Conservation (phyloP, 164 flowering plant genomes). For the Dillenia turbinata region DNA sequence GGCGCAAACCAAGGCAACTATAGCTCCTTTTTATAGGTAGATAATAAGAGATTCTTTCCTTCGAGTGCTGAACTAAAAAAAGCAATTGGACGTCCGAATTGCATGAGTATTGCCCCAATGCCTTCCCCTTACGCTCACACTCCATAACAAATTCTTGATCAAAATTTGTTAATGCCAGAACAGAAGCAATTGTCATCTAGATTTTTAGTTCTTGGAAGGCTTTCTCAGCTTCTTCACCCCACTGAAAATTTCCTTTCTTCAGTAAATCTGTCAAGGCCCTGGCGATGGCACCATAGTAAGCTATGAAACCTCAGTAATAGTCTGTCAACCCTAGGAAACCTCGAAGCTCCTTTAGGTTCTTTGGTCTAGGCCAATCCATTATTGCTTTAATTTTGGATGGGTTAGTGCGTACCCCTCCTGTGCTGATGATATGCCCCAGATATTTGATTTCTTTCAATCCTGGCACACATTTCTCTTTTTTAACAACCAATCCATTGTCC, state of each 20-base stretch:
- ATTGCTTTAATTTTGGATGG: background rate
- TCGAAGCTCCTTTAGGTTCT: background rate
- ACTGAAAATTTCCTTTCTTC: background rate
- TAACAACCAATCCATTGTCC: background rate
- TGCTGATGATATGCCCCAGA: background rate
- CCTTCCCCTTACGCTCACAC: too few relatives aligned
- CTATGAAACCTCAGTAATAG: background rate
- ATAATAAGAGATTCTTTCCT: background rate
- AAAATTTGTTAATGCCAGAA: too few relatives aligned
- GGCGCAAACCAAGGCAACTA: background rate
- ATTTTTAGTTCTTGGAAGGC: background rate
- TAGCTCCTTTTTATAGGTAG: slow-evolving; percentile 11
- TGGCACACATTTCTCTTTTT: background rate
- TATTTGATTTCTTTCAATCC: background rate
- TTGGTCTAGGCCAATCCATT: background rate
- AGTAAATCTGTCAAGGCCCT: background rate
- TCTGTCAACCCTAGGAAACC: background rate
- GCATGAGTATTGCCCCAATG: too few relatives aligned
- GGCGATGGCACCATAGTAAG: background rate
- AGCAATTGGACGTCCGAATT: too few relatives aligned
- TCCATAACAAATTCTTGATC: too few relatives aligned
- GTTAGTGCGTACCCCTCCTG: background rate
- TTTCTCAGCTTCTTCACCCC: background rate
- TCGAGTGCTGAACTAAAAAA: background rate
- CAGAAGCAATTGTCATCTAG: too few relatives aligned